Conservation (phyloP, 2,329 filamentous ascomycete genomes). For the Escovopsis sp. region DNA sequence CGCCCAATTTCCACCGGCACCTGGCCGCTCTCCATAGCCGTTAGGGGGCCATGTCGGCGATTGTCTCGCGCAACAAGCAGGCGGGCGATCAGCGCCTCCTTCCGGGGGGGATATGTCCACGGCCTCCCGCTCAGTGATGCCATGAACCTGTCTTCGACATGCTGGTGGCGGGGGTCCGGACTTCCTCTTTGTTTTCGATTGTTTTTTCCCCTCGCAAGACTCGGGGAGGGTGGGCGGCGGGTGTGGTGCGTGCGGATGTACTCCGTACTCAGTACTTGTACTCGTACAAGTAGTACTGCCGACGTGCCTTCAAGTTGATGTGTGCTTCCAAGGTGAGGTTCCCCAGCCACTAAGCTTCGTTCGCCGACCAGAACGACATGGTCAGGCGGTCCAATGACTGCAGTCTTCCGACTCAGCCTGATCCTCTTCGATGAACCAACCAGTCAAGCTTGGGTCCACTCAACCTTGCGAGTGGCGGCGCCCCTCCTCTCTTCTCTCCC, state of each 20-base stretch:
- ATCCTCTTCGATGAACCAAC: constrained; percentile 7
- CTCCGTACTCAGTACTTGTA: too few species aligned
- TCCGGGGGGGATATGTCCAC: too few species aligned
- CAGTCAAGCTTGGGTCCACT: constrained; percentile 9
- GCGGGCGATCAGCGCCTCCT: too few species aligned
- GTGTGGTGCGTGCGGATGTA: background rate
- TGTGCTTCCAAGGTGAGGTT: too few species aligned
- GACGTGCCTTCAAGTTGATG: too few species aligned
- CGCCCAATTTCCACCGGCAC: constrained; percentile 9
- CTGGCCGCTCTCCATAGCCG: background rate
- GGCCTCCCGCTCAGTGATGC: too few species aligned
- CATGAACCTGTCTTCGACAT: too few species aligned
- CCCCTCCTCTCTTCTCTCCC: too few species aligned
- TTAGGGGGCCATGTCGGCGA: constrained; percentile 1
- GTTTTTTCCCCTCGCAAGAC: too few species aligned
- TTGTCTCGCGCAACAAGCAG: background rate
- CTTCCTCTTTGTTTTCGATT: too few species aligned
- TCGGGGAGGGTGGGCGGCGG: background rate
- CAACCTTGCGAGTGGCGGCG: constrained; percentile 14
- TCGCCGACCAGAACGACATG: constrained; percentile 1
- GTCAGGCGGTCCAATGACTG: constrained; percentile 6
- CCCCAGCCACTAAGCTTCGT: background rate
- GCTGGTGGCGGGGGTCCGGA: too few species aligned
- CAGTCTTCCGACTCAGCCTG: constrained; percentile 15
- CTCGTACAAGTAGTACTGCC: too few species aligned